These are phyloP conservation scores for Auriscalpium vulgare DNA, from an alignment of 768 basidiomycete genomes.

Conservation along the genomic window DNA sequence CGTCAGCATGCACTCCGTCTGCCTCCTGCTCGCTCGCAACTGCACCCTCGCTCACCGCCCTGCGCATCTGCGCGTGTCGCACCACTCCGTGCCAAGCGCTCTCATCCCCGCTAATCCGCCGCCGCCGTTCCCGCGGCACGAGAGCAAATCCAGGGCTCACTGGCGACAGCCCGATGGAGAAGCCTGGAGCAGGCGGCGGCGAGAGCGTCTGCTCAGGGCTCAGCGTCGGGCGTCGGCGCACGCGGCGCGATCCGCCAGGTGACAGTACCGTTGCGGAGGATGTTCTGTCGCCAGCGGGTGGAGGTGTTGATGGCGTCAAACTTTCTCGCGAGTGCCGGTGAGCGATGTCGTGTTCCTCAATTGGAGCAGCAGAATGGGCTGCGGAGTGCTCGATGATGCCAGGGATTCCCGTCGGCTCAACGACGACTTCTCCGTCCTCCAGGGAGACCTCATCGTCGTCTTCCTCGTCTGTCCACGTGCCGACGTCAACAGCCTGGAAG, in stretches of 20 bases:
- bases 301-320: not conserved
- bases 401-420: not conserved
- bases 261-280: slow-evolving; percentile 7
- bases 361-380: no score
- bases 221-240: slow-evolving; percentile 2
- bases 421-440: slow-evolving; percentile 1
- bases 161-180: slow-evolving; percentile 71
- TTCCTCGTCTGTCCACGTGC: slow-evolving; percentile 36
- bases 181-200: slow-evolving; percentile 31
- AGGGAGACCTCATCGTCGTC: slow-evolving; percentile 4
- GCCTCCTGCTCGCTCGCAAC: not conserved
- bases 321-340: not conserved
- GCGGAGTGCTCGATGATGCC: not conserved
- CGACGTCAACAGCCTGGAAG: slow-evolving; percentile 50
- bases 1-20: not conserved
- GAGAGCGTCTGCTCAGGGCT: slow-evolving; percentile 9
- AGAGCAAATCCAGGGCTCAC: slow-evolving; percentile 74
- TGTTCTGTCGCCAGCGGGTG: not conserved
- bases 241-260: slow-evolving; percentile 7
- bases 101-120: slow-evolving; percentile 31
- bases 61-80: slow-evolving; percentile 3
- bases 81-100: slow-evolving; percentile 4
- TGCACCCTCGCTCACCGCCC: slow-evolving; percentile 5
- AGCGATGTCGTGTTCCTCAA: no score
- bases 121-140: slow-evolving; percentile 44